Base-by-base conservation (phyloP, 306 rosid species). In the Lagenaria siceraria region DNA sequence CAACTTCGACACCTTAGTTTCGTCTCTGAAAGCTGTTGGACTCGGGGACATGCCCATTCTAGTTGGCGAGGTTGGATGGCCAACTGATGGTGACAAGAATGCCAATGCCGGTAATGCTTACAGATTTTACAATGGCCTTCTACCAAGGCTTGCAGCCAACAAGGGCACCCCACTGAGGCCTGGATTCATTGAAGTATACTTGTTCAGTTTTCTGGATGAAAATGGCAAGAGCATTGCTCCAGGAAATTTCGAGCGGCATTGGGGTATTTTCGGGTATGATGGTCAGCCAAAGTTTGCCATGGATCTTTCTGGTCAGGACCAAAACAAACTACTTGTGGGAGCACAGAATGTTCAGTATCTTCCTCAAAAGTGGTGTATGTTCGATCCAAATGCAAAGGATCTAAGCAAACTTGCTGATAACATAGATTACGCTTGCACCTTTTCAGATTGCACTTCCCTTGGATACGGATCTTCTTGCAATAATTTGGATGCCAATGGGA, bases 21-120 rank as follows among this genome's bases (percentile, higher is more conserved):
- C 98, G 6, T 88, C 99, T 68, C 83, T 95, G 76, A 92, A 85
- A 80, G 90, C 88, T 0, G 90, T 15, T 1, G 99, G 96, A 48
- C 86, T 25, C 12, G 93, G 91, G 1, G 80, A 95, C 82, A 66
- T 88, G 84, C 63, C 97, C 33, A 84, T 95, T 72, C 42, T 95
- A 79, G 99, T 95, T 1, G 99, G 99, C 58, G 99, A 95, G 84
- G 99, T 95, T 74, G 99, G 99, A 52, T 95, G 99, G 99, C 99
- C 99, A 1, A 95, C 99, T 2, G 96, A 92, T 8, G 99, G 99
- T 0, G 97, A 95, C 87, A 95, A 92, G 91, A 92, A 90, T 64
- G 99, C 91, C 74, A 92, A 92, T 65, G 48, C 21, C 0, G 91
- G 93, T 2, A 81, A 88, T 75, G 99, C 99, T 9, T 78, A 83